Evolutionary conservation across 1,284 basidiomycete species (phyloP).

Genomic region (Cystobasidium pallidum): DNA sequence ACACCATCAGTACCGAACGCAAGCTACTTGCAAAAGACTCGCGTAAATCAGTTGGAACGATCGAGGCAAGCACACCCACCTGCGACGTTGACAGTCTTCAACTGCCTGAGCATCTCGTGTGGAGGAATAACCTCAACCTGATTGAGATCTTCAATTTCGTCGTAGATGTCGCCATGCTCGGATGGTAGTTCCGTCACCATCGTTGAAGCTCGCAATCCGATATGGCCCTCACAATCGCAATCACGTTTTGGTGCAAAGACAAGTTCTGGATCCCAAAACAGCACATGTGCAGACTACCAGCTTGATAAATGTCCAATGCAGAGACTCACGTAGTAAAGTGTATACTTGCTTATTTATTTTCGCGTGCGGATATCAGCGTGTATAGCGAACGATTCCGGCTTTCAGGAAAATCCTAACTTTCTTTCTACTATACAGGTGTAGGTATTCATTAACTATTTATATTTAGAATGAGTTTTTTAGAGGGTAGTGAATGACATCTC

Average conservation of each 20-base stretch:
- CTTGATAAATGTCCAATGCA: too few relatives aligned
- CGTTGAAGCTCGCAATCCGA: not conserved
- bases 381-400: not conserved
- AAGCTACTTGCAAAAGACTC: too few relatives aligned
- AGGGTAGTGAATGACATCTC: conserved; percentile 22
- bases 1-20: not conserved
- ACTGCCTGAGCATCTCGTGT: conserved; percentile 58
- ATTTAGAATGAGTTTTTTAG: too few relatives aligned
- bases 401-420: not conserved
- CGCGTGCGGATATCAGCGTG: not conserved
- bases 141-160: conserved; percentile 15
- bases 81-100: conserved; percentile 60
- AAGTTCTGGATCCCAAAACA: not conserved
- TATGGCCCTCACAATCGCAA: not conserved
- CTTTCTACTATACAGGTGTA: conserved; percentile 14
- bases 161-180: conserved; percentile 2
- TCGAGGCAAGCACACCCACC: conserved; percentile 50
- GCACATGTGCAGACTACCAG: too few relatives aligned
- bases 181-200: conserved; percentile 8
- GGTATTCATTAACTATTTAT: too few relatives aligned
- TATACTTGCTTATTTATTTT: too few relatives aligned
- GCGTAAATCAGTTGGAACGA: not conserved
- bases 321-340: too few relatives aligned
- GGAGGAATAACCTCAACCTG: conserved; percentile 55
- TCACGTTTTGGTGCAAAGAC: conserved; percentile 14